Conservation (phyloP, 176 grass and related monocot species). For the Cenchrus americanus region DNA sequence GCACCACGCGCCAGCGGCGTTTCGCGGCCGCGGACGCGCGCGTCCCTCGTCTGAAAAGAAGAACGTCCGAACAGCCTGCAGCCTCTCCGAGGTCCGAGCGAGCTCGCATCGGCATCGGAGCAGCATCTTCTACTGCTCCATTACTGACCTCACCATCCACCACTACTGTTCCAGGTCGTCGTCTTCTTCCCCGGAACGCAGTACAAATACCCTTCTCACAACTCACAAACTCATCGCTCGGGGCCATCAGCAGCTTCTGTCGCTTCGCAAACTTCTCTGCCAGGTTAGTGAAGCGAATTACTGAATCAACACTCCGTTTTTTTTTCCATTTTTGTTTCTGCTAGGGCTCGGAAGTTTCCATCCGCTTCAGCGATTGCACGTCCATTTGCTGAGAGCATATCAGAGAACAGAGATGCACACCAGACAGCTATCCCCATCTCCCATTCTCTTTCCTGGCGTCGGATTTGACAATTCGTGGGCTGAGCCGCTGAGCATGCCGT, state of each 20-base stretch:
- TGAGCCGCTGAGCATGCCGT: background rate
- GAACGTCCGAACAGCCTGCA: background rate
- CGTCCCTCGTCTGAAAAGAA: background rate
- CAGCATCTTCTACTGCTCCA: background rate
- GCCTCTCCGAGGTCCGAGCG: background rate
- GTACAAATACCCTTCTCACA: background rate
- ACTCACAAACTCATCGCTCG: background rate
- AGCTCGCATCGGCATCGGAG: background rate
- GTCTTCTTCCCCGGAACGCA: background rate
- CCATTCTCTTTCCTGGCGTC: constrained; percentile 8
- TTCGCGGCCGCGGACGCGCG: constrained; percentile 18
- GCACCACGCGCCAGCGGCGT: background rate
- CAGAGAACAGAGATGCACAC: background rate
- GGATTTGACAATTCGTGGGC: constrained; percentile 48
- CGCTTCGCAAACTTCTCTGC: background rate
- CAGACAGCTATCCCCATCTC: background rate
- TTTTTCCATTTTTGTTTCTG: background rate
- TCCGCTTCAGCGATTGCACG: background rate
- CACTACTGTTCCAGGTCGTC: background rate
- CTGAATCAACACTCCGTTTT: background rate
- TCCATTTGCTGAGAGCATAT: constrained; percentile 1
- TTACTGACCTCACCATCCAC: background rate
- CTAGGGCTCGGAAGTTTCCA: background rate
- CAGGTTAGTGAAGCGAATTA: background rate
- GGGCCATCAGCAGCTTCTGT: background rate